These are phyloP conservation scores for Globisporangium mamillatum DNA, from an alignment of 352 stramenopile species.

Conservation along the genomic window DNA sequence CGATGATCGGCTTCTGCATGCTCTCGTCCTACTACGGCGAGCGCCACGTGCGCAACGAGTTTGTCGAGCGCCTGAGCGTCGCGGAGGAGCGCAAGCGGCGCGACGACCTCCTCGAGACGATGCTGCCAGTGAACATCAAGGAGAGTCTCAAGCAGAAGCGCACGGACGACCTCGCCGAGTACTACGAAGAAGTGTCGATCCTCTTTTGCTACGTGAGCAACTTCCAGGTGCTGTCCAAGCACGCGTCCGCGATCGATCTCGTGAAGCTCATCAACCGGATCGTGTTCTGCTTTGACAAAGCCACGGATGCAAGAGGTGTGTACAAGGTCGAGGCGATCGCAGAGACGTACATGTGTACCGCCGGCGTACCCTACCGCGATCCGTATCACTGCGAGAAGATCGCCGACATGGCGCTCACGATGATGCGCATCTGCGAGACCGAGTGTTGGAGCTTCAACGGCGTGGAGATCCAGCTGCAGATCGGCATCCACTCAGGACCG, in stretches of 20 bases:
- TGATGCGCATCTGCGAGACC: slow-evolving; percentile 69
- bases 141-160: slow-evolving; percentile 71
- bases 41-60: slow-evolving; percentile 59
- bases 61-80: slow-evolving; percentile 57
- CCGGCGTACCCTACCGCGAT: slow-evolving; percentile 57
- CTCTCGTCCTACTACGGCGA: slow-evolving; percentile 67
- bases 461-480: slow-evolving; percentile 75
- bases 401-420: slow-evolving; percentile 72
- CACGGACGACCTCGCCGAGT: slow-evolving; percentile 60
- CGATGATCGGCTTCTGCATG: slow-evolving; percentile 65
- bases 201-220: slow-evolving; percentile 84
- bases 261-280: slow-evolving; percentile 87
- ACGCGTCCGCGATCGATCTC: slow-evolving; percentile 69
- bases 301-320: slow-evolving; percentile 62
- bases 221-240: slow-evolving; percentile 65
- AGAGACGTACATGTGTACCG: slow-evolving; percentile 82
- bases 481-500: slow-evolving; percentile 78
- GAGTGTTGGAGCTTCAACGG: slow-evolving; percentile 72
- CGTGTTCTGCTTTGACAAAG: slow-evolving; percentile 82
- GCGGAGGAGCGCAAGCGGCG: slow-evolving; percentile 66
- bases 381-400: slow-evolving; percentile 72
- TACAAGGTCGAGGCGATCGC: slow-evolving; percentile 89
- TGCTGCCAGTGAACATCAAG: slow-evolving; percentile 75
- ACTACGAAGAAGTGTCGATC: slow-evolving; percentile 80
- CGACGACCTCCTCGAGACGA: slow-evolving; percentile 69